phyloP scores from a whole-genome alignment of 228 moss, liverwort and hornwort species.

The Sphagnum magellanicum region DNA sequence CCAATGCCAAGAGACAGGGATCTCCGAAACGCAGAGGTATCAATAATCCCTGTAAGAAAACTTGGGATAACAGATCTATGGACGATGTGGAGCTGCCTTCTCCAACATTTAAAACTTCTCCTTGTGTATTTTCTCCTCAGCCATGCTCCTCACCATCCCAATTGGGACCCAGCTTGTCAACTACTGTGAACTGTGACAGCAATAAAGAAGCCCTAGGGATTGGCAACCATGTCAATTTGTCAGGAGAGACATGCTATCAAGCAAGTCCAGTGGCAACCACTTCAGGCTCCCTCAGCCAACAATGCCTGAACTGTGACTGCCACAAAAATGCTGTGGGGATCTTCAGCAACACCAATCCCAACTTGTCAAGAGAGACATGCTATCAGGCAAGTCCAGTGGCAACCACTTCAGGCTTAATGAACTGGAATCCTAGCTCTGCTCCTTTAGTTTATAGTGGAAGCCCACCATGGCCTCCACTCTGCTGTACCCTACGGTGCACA shows the following conservation, averaged over 20 bases:
- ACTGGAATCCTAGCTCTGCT: neutral
- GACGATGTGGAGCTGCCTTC: too few relatives aligned
- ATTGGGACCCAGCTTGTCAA: too few relatives aligned
- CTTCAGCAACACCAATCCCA: neutral
- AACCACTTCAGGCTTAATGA: neutral
- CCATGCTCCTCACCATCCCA: too few relatives aligned
- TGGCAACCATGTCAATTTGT: neutral
- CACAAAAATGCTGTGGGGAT: neutral
- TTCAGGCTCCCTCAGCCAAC: neutral
- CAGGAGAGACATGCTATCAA: neutral
- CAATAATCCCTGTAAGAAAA: neutral
- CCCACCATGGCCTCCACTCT: neutral
- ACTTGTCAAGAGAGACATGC: neutral
- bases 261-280: neutral
- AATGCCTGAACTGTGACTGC: slow-evolving; percentile 1
- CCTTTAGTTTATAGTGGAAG: neutral
- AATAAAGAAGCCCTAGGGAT: neutral
- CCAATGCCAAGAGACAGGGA: neutral
- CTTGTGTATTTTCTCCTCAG: too few relatives aligned
- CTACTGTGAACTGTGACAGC: neutral
- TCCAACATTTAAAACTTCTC: too few relatives aligned
- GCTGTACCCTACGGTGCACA: neutral
- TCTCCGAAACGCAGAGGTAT: neutral
- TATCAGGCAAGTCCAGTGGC: neutral
- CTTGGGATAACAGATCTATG: too few relatives aligned